Evolutionary conservation across 768 basidiomycete species (phyloP).

Genomic region (Neoboletus brunneissimus): DNA sequence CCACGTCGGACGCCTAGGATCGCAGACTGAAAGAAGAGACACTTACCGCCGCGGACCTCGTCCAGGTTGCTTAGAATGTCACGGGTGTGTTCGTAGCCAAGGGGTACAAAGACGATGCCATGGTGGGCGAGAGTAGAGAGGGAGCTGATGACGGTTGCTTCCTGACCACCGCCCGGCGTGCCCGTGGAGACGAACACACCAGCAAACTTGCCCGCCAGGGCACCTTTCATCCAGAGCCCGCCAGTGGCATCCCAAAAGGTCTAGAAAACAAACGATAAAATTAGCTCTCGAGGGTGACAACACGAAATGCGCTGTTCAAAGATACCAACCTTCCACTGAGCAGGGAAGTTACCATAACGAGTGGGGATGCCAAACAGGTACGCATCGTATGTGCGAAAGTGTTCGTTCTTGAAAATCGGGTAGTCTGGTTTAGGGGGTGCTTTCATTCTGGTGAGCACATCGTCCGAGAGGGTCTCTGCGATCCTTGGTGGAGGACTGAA

Average conservation of each 20-base stretch:
- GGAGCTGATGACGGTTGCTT: slow-evolving; percentile 48
- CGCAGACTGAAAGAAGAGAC: no score
- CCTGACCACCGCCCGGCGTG: slow-evolving; percentile 80
- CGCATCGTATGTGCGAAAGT: no score
- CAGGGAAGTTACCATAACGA: no score
- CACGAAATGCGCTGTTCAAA: no score
- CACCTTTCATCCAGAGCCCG: slow-evolving; percentile 55
- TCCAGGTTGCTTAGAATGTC: slow-evolving; percentile 39
- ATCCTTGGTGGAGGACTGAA: slow-evolving; percentile 44
- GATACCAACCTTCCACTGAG: slow-evolving; percentile 30
- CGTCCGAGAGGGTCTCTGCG: slow-evolving; percentile 71
- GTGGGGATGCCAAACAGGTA: no score
- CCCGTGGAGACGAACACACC: slow-evolving; percentile 73
- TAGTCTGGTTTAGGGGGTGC: slow-evolving; percentile 71
- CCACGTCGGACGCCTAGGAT: neutral
- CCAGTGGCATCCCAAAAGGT: slow-evolving; percentile 79
- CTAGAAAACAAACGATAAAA: slow-evolving; percentile 30
- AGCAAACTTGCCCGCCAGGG: slow-evolving; percentile 71
- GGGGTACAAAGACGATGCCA: slow-evolving; percentile 68
- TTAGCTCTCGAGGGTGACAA: slow-evolving; percentile 1
- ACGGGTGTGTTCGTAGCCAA: slow-evolving; percentile 60
- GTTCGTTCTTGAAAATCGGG: slow-evolving; percentile 49
- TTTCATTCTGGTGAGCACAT: slow-evolving; percentile 64
- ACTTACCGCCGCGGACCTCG: slow-evolving; percentile 60
- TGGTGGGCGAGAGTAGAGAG: slow-evolving; percentile 68